Percentiles rank a stretch among this genome's conserved stretches.
Conservation (phyloP, 202 grass and related monocot genomes). For the Setaria italica region DNA sequence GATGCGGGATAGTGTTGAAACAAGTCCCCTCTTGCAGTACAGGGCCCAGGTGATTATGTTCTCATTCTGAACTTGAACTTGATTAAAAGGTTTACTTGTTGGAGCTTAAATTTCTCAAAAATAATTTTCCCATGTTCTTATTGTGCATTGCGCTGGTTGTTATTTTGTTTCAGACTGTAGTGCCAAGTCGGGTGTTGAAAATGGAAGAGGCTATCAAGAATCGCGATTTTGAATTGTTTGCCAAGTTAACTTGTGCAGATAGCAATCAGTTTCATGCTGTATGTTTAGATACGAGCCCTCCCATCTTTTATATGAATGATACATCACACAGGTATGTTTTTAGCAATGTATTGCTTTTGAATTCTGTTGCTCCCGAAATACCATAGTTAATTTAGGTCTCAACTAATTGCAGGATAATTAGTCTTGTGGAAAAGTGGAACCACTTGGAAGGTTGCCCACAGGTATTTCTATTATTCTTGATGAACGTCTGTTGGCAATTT, state of each 20-base stretch:
- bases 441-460: constrained; percentile 73
- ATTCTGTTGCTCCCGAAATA: constrained; percentile 30
- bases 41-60: constrained; percentile 73
- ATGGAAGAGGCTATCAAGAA: constrained; percentile 90
- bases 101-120: constrained; percentile 7
- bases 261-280: constrained; percentile 98
- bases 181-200: constrained; percentile 65
- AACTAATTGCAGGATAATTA: constrained; percentile 79
- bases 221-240: constrained; percentile 79
- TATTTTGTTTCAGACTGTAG: constrained; percentile 63
- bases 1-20: constrained; percentile 84
- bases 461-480: constrained; percentile 43
- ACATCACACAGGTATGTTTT: constrained; percentile 82
- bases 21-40: constrained; percentile 76
- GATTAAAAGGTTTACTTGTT: background rate
- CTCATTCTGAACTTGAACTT: constrained; percentile 25
- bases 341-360: background rate
- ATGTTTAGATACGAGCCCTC: constrained; percentile 92
- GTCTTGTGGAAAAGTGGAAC: constrained; percentile 87
- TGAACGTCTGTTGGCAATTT: background rate
- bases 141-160: constrained; percentile 27
- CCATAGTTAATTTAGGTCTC: constrained; percentile 10
- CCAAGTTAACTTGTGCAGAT: constrained; percentile 86
- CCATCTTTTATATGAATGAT: constrained; percentile 99
- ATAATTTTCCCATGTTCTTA: constrained; percentile 6